Evolutionary conservation across 2,329 filamentous ascomycete genomes (phyloP).

Genomic region (Pseudocercospora cruenta): DNA sequence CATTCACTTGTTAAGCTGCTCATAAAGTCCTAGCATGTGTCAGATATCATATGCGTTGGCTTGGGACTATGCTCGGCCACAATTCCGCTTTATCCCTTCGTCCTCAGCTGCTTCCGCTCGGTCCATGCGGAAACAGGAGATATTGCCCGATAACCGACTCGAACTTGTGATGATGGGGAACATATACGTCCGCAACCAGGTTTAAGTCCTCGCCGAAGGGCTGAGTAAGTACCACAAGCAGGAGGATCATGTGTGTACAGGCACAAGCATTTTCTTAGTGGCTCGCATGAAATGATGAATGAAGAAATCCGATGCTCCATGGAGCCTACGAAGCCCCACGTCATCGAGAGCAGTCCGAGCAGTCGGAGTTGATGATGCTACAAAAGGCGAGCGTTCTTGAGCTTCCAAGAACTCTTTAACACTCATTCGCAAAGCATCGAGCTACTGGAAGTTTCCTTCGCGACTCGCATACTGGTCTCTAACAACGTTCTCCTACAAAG

Average conservation of each 20-base stretch:
- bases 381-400: neutral
- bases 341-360: neutral
- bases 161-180: neutral
- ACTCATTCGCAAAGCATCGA: neutral
- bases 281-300: too few relatives aligned
- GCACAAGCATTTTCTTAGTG: too few relatives aligned
- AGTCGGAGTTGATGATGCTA: neutral
- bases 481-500: neutral
- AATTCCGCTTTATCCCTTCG: neutral
- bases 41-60: too few relatives aligned
- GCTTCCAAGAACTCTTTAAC: neutral
- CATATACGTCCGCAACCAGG: neutral
- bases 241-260: neutral
- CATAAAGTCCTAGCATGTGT: too few relatives aligned
- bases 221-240: neutral
- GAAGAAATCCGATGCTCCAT: too few relatives aligned
- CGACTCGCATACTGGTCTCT: neutral
- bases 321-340: neutral
- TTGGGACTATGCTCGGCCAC: too few relatives aligned
- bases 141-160: neutral
- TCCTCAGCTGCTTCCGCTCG: neutral
- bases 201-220: neutral
- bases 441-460: neutral
- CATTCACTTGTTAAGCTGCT: too few relatives aligned
- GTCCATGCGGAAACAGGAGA: too few relatives aligned